phyloP scores from a whole-genome alignment of 2,329 filamentous ascomycete species.

The Thelonectria olida region DNA sequence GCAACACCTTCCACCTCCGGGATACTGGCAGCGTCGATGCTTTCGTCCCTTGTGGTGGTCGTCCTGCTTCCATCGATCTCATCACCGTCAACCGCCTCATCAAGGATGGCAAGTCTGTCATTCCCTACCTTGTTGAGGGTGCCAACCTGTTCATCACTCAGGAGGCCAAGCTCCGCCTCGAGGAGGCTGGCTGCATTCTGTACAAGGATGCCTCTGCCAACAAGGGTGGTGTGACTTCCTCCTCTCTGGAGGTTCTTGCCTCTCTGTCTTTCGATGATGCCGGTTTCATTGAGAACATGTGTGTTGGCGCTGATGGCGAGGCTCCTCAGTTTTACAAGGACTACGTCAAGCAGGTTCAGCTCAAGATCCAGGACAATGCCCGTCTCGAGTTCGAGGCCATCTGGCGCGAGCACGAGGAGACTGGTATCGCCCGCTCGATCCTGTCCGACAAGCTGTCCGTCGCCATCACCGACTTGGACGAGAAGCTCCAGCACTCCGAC shows the following conservation, averaged over 20 bases:
- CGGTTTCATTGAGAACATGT: constrained; percentile 94
- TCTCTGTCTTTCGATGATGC: constrained; percentile 93
- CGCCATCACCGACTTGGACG: constrained; percentile 95
- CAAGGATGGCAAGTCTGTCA: constrained; percentile 83
- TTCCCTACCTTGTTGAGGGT: constrained; percentile 97
- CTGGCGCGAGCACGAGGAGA: constrained; percentile 91
- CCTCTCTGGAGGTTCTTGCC: constrained; percentile 93
- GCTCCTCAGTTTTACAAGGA: constrained; percentile 90
- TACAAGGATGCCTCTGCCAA: constrained; percentile 99
- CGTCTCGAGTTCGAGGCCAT: constrained; percentile 96
- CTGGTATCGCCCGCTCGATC: constrained; percentile 81
- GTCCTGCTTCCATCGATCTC: constrained; percentile 95
- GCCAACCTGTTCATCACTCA: constrained; percentile 99
- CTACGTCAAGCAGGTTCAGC: constrained; percentile 92
- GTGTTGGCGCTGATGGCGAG: constrained; percentile 75
- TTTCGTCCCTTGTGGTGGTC: constrained; percentile 96
- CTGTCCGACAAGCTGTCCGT: constrained; percentile 90
- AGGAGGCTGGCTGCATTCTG: constrained; percentile 92
- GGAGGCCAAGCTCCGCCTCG: constrained; percentile 93
- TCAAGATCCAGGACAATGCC: constrained; percentile 90
- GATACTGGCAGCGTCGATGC: constrained; percentile 79
- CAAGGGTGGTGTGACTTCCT: constrained; percentile 98
- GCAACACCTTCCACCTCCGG: constrained; percentile 95
- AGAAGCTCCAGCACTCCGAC: constrained; percentile 93
- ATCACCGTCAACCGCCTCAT: constrained; percentile 89